phyloP scores from a whole-genome alignment of 1,139 yeast species.

The Debaryomyces psychrophilus region DNA sequence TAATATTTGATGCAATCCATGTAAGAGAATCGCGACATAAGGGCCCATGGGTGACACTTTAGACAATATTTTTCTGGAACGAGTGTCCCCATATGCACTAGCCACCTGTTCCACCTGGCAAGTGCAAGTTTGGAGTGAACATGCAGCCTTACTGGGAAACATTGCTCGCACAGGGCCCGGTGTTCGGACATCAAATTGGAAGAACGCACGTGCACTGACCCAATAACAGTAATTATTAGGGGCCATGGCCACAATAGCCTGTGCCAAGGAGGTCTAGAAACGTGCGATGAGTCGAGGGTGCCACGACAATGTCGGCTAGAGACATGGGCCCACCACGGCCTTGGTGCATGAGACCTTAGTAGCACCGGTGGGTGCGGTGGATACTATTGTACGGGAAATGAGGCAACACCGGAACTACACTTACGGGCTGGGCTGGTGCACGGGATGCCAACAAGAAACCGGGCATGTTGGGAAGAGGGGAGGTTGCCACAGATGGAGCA shows the following conservation, averaged over 20 bases:
- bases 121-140: slow-evolving; percentile 1
- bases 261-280: background rate
- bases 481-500: too few relatives aligned
- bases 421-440: too few relatives aligned
- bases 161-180: slow-evolving; percentile 3
- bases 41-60: slow-evolving; percentile 9
- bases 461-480: too few relatives aligned
- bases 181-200: slow-evolving; percentile 1
- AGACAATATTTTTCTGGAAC: background rate
- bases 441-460: too few relatives aligned
- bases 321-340: background rate
- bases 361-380: background rate
- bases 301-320: background rate
- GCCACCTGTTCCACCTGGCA: background rate
- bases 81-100: slow-evolving; percentile 3
- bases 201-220: background rate
- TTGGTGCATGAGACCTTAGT: background rate
- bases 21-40: slow-evolving; percentile 8
- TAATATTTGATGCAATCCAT: slow-evolving; percentile 4
- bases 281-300: background rate
- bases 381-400: too few relatives aligned
- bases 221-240: background rate
- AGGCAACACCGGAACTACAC: too few relatives aligned
- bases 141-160: background rate
- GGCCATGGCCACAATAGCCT: background rate